These are phyloP conservation scores for Nannochloropsis gaditana DNA, from an alignment of 108 stramenopile species.

Conservation along the genomic window DNA sequence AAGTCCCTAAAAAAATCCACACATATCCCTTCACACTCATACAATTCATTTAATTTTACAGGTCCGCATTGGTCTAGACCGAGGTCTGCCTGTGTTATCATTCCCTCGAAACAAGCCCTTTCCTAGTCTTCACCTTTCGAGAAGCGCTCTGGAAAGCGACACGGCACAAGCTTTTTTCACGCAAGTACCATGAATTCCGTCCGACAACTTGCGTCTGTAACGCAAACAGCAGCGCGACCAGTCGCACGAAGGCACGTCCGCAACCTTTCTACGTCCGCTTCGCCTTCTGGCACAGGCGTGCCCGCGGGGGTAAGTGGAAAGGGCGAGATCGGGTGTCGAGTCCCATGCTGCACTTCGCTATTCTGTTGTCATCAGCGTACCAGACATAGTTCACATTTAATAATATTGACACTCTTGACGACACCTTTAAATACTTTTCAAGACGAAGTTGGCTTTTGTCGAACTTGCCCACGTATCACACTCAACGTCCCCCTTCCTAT, in stretches of 20 bases:
- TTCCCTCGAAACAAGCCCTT: too few species aligned
- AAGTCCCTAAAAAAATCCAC: too few species aligned
- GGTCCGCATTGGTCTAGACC: too few species aligned
- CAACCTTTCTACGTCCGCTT: background rate
- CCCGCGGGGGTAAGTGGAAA: background rate
- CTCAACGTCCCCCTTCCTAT: background rate
- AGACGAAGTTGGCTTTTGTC: background rate
- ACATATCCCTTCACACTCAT: too few species aligned
- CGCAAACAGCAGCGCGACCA: background rate
- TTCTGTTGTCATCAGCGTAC: background rate
- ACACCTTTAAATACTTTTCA: background rate
- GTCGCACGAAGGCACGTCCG: background rate
- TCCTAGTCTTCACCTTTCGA: background rate
- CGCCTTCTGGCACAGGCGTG: background rate
- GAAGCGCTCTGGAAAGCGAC: background rate
- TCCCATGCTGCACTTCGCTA: constrained; percentile 8
- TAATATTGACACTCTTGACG: too few species aligned
- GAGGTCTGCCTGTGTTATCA: too few species aligned
- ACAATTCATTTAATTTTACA: too few species aligned
- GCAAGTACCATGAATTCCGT: background rate
- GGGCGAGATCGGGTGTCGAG: background rate
- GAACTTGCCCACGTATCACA: background rate
- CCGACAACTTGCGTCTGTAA: background rate
- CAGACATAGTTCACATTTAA: too few species aligned
- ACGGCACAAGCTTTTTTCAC: background rate